These are phyloP conservation scores for Colletotrichum liaoningense DNA, from an alignment of 2,329 filamentous ascomycete species.

Conservation along the genomic window DNA sequence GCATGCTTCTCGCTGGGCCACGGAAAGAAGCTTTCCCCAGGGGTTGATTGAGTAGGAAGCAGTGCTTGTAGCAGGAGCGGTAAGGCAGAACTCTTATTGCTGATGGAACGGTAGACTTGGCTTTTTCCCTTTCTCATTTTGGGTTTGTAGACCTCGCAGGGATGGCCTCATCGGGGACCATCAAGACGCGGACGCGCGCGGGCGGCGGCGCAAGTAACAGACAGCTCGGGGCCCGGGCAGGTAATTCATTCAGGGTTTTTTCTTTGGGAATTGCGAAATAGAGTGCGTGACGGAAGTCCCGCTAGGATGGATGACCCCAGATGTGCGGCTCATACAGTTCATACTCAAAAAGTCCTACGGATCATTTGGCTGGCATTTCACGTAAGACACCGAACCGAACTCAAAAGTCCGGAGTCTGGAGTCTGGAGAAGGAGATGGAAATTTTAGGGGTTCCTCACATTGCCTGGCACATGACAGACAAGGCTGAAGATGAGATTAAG, in stretches of 20 bases:
- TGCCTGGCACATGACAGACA: neutral
- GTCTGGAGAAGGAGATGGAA: neutral
- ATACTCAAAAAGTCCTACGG: neutral
- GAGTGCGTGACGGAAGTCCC: neutral
- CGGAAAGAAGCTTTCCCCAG: neutral
- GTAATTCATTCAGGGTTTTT: neutral
- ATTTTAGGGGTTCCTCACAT: neutral
- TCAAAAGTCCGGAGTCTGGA: neutral
- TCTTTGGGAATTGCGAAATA: neutral
- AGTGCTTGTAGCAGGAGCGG: conserved; percentile 16
- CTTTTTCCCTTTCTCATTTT: neutral
- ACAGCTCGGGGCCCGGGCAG: neutral
- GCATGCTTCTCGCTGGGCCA: no score
- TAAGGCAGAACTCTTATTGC: neutral
- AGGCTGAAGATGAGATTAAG: conserved; percentile 9
- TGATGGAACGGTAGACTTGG: neutral
- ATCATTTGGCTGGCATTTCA: neutral
- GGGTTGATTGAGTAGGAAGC: neutral
- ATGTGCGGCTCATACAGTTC: neutral
- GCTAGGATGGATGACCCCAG: neutral
- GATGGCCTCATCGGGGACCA: neutral
- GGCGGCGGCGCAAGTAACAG: neutral
- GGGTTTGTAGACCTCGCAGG: neutral
- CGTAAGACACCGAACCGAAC: neutral
- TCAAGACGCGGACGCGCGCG: neutral